Percentiles rank a stretch among this genome's conserved stretches.
Evolutionary conservation across 805 yeast genomes (phyloP).

Genomic region (Metschnikowia aberdeeniae): DNA sequence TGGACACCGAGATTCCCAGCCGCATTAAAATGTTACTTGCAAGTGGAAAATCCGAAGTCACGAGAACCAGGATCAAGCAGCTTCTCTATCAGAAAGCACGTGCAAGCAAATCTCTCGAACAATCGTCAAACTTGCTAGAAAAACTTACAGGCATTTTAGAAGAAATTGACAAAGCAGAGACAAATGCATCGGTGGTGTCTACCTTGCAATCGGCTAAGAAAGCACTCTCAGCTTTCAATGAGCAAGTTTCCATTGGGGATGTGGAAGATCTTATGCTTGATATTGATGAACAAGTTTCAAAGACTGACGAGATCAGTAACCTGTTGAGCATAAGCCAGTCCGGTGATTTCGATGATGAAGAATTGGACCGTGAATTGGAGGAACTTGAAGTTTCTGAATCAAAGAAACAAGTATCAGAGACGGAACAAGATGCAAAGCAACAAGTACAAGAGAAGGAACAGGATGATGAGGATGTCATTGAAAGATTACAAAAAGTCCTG

Average conservation of each 20-base stretch:
- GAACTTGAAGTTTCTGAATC: background rate
- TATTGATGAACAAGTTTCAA: constrained; percentile 27
- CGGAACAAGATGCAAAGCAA: background rate
- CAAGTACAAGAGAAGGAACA: no score
- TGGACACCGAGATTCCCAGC: constrained; percentile 17
- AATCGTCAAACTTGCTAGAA: constrained; percentile 13
- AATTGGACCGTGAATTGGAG: constrained; percentile 29
- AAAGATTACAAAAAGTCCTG: constrained; percentile 1
- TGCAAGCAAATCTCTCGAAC: constrained; percentile 17
- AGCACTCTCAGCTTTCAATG: constrained; percentile 27
- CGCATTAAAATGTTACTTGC: constrained; percentile 15
- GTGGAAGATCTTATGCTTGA: constrained; percentile 26
- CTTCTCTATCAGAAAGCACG: constrained; percentile 17
- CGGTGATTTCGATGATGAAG: constrained; percentile 20
- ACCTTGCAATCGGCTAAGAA: constrained; percentile 25
- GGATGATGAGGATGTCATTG: background rate
- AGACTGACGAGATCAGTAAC: constrained; percentile 23
- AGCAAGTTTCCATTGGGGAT: constrained; percentile 23
- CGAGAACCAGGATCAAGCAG: constrained; percentile 17
- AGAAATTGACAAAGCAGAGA: constrained; percentile 35
- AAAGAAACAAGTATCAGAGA: background rate
- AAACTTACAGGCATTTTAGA: constrained; percentile 24
- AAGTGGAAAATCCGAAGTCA: constrained; percentile 11
- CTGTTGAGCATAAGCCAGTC: background rate
- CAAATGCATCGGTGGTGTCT: constrained; percentile 23